These are phyloP conservation scores for Nakataea oryzae DNA, from an alignment of 2,329 filamentous ascomycete species.

Conservation along the genomic window DNA sequence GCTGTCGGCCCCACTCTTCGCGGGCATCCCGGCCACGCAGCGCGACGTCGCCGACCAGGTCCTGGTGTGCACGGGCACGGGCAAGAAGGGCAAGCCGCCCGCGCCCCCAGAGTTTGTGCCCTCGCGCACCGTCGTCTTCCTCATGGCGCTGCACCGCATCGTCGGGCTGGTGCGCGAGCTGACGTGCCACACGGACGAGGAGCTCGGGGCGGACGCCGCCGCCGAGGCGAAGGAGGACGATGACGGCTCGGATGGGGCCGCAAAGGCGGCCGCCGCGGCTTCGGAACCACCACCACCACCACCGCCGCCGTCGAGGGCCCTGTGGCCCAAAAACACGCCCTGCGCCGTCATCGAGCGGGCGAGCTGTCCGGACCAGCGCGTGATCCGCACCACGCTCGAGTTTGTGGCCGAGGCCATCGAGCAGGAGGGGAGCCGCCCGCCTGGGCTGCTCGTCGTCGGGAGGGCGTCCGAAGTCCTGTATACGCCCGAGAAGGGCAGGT, in stretches of 20 bases:
- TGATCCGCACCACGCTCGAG: constrained; percentile 77
- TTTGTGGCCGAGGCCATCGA: constrained; percentile 76
- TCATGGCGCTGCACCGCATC: constrained; percentile 91
- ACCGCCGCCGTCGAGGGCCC: constrained; percentile 14
- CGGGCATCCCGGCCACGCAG: constrained; percentile 79
- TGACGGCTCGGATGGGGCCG: no score
- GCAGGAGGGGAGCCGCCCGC: constrained; percentile 78
- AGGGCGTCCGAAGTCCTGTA: constrained; percentile 71
- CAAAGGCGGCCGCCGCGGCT: constrained; percentile 2
- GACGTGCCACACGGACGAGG: constrained; percentile 31
- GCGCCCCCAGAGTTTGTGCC: constrained; percentile 69
- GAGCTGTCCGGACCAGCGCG: constrained; percentile 86
- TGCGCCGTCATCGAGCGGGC: constrained; percentile 91
- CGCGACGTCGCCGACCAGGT: constrained; percentile 86
- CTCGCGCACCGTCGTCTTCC: constrained; percentile 76
- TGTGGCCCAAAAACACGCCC: constrained; percentile 70
- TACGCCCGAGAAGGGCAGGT: constrained; percentile 41
- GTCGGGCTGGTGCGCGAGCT: constrained; percentile 63
- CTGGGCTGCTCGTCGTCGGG: constrained; percentile 79
- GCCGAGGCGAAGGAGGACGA: constrained; percentile 10
- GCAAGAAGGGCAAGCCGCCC: constrained; percentile 75
- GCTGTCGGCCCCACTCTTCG: constrained; percentile 78
- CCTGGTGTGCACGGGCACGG: constrained; percentile 91
- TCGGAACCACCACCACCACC: not conserved
- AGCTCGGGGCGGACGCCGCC: no score